A percentile compares a stretch with the other conserved stretches of the same genome.
These are phyloP conservation scores for Globisporangium viniferum DNA, from an alignment of 352 stramenopile genomes.

Conservation along the genomic window DNA sequence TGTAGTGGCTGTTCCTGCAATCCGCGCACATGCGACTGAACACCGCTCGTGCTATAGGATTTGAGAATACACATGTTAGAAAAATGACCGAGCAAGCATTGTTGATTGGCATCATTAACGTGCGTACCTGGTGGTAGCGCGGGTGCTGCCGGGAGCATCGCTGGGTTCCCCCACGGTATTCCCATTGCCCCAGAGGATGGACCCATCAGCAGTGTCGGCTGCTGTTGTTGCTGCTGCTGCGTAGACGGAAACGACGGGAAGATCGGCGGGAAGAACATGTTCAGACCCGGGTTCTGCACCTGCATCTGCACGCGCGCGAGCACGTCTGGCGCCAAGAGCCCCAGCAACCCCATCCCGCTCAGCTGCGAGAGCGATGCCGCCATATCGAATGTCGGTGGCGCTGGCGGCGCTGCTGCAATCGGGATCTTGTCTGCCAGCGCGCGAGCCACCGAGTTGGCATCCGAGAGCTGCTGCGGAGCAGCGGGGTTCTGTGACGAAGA, in stretches of 20 bases:
- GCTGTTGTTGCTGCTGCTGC: constrained; percentile 23
- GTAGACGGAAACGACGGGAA: constrained; percentile 26
- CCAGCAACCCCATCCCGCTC: constrained; percentile 5
- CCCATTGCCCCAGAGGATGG: constrained; percentile 10
- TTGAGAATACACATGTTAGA: too few relatives aligned
- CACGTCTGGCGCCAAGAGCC: constrained; percentile 10
- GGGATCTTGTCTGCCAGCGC: not conserved
- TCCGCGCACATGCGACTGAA: constrained; percentile 72
- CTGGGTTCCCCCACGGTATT: constrained; percentile 8
- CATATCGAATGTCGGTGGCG: constrained; percentile 4
- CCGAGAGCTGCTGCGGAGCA: not conserved
- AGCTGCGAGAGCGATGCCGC: constrained; percentile 3
- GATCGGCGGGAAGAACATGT: constrained; percentile 35
- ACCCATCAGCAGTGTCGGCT: constrained; percentile 25
- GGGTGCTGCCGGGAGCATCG: not conserved
- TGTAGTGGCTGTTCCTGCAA: constrained; percentile 65
- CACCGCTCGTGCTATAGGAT: constrained; percentile 16
- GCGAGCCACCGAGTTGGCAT: not conserved
- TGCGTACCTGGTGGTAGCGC: constrained; percentile 25
- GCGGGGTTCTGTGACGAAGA: not conserved
- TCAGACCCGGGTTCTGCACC: constrained; percentile 28
- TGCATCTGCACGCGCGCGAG: constrained; percentile 31
- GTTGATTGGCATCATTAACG: not conserved
- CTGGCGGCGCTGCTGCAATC: constrained; percentile 7
- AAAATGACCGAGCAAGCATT: too few relatives aligned